Conservation (phyloP, 2,329 filamentous ascomycete species). For the Amauroascus verrucosus region DNA sequence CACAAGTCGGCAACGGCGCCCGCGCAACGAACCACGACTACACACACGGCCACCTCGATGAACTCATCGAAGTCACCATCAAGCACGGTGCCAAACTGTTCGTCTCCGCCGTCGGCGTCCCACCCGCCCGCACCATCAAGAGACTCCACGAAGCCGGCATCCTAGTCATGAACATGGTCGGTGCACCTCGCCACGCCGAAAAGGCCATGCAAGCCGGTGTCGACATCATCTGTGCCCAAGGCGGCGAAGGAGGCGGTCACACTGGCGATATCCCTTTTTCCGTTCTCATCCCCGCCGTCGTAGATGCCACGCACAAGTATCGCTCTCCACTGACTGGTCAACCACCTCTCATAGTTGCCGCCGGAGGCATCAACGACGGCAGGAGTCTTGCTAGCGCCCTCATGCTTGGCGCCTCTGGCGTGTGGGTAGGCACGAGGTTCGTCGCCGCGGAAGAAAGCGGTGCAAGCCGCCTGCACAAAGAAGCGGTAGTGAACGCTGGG, state of each 20-base stretch:
- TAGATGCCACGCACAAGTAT: conserved; percentile 68
- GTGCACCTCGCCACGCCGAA: conserved; percentile 77
- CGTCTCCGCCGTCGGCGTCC: conserved; percentile 79
- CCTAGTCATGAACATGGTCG: conserved; percentile 94
- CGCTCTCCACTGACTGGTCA: conserved; percentile 59
- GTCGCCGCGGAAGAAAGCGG: conserved; percentile 73
- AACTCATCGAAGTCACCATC: conserved; percentile 78
- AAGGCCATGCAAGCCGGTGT: conserved; percentile 81
- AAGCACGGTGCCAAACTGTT: conserved; percentile 75
- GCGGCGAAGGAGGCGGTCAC: conserved; percentile 86
- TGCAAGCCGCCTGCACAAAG: conserved; percentile 72
- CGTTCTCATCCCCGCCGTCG: conserved; percentile 78
- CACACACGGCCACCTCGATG: conserved; percentile 76
- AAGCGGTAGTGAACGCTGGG: conserved; percentile 66
- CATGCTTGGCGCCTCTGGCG: conserved; percentile 78
- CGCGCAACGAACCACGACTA: conserved; percentile 94
- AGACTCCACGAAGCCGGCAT: conserved; percentile 69
- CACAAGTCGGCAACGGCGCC: conserved; percentile 73
- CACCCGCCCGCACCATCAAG: conserved; percentile 62
- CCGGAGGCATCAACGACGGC: conserved; percentile 78
- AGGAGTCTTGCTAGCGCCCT: conserved; percentile 67
- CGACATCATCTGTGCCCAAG: conserved; percentile 85
- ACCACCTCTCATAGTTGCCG: conserved; percentile 71
- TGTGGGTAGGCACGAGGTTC: conserved; percentile 92
- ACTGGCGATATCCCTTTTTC: conserved; percentile 78